Base-by-base conservation (phyloP, 106 monocot genomes). In the Cymbidium sinense region DNA sequence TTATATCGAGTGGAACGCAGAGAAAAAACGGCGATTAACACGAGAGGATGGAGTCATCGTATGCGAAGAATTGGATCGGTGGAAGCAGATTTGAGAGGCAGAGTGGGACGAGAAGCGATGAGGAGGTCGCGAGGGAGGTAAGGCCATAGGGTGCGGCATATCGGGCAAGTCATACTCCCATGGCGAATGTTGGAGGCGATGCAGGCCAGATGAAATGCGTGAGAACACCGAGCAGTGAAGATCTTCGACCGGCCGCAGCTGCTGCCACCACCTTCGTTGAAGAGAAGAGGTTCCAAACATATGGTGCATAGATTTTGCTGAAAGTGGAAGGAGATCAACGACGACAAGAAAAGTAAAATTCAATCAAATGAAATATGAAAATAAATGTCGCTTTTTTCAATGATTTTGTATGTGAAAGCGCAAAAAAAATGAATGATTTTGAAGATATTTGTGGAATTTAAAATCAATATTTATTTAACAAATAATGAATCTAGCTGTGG, bases 161-260 rank as follows among this genome's bases (percentile, higher is more conserved):
- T 87, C 20, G 96, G 96, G 67, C 96, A 96, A 18, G 89, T 88
- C 19, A 87, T 76, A 76, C 85, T 92, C 33, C 96, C 96, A 37
- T 93, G 91, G 7, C 89, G 88, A 30, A 96, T 88, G 62, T 96
- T 96, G 75, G 94, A 93, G 21, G 90, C 87, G 10, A 96, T 94
- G 91, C 96, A 96, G 15, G 72, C 3, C 55, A 92, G 87, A 76
- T 96, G 96, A 84, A 96, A 96, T 9, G 89, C 76, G 76, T 96
- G 96, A 44, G 76, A 77, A 86, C 96, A 96, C 44, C 90, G 81
- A 35, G 89, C 91, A 15, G 90, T 90, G 86, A 96, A 96, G 10
- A 39, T 77, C 13, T 43, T 77, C 20, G 71, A 52, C 7, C 77
- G 50, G 39, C 50, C 23, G 34, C 43, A 50, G 75, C 47, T 25